A percentile compares a stretch with the other conserved stretches of the same genome.
phyloP scores from a whole-genome alignment of 129 eudicot species.

The Apium graveolens region DNA sequence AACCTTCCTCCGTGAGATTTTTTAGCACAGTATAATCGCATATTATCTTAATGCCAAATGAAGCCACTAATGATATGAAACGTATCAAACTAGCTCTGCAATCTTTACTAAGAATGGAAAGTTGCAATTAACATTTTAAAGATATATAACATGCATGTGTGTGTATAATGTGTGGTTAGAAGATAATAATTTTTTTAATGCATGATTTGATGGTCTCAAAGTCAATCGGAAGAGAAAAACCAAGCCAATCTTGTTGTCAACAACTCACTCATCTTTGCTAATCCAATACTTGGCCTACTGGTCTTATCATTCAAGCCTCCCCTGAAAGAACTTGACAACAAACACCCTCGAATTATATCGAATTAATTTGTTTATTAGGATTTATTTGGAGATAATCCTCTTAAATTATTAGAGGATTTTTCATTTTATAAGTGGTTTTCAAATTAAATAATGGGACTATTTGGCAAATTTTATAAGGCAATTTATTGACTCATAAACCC shows the following conservation, averaged over 20 bases:
- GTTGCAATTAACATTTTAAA: slow-evolving; percentile 38
- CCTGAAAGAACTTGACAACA: slow-evolving; percentile 19
- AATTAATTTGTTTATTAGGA: not conserved
- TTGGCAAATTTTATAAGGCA: no score
- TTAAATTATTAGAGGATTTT: not conserved
- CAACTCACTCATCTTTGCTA: slow-evolving; percentile 15
- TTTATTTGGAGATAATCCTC: slow-evolving; percentile 23
- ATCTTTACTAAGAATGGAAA: slow-evolving; percentile 45
- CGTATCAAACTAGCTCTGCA: slow-evolving; percentile 48
- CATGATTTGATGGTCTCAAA: slow-evolving; percentile 22
- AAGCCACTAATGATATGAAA: slow-evolving; percentile 36
- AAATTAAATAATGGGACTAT: no score
- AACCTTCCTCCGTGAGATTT: slow-evolving; percentile 2
- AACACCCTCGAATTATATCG: not conserved
- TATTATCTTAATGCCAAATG: slow-evolving; percentile 25
- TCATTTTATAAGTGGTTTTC: not conserved
- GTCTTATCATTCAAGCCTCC: no score
- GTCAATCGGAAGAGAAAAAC: not conserved
- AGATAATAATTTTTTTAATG: slow-evolving; percentile 50
- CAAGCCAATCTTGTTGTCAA: slow-evolving; percentile 23
- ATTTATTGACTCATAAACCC: no score
- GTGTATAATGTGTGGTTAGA: slow-evolving; percentile 49
- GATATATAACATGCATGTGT: not conserved
- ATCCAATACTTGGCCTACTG: slow-evolving; percentile 6
- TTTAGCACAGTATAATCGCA: slow-evolving; percentile 15